Evolutionary conservation across 2,329 filamentous ascomycete genomes (phyloP).

Genomic region (Ascochyta viciae-villosae): DNA sequence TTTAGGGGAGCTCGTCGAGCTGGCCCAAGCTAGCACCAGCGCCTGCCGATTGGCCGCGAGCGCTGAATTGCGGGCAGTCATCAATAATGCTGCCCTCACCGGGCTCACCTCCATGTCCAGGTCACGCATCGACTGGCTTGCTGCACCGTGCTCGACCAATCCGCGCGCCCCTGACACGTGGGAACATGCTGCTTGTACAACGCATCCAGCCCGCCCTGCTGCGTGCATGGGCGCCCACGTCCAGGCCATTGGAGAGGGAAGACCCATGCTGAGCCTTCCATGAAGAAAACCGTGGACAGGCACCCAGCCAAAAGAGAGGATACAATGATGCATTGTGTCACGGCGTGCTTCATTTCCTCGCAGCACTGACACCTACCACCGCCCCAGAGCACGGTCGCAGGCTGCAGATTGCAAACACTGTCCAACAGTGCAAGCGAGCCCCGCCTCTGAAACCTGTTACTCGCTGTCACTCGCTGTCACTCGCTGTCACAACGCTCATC

Average conservation of each 20-base stretch:
- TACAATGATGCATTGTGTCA: slow-evolving; percentile 8
- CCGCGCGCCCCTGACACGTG: slow-evolving; percentile 15
- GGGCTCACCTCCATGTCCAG: too few species aligned
- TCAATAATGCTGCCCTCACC: too few species aligned
- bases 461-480: background rate
- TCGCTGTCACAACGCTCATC: background rate
- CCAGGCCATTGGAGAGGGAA: background rate
- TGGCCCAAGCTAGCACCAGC: slow-evolving; percentile 14
- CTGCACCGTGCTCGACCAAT: background rate
- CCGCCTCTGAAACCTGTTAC: background rate
- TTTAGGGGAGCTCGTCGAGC: slow-evolving; percentile 24
- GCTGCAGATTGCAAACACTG: too few species aligned
- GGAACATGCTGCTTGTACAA: slow-evolving; percentile 3
- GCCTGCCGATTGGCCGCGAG: slow-evolving; percentile 26
- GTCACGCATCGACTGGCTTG: too few species aligned
- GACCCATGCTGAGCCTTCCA: too few species aligned
- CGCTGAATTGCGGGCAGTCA: background rate
- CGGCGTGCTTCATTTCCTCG: slow-evolving; percentile 25
- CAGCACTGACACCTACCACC: slow-evolving; percentile 15
- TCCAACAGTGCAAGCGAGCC: background rate
- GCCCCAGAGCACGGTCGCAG: slow-evolving; percentile 3
- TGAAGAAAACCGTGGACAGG: too few species aligned
- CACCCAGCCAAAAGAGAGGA: background rate
- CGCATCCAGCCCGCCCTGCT: slow-evolving; percentile 1
- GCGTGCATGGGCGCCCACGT: too few species aligned